Evolutionary conservation across 192 early-diverging fungal genomes (phyloP), one percentile per base, ranked within the genome.

Genomic region (Coemansia sp.): DNA sequence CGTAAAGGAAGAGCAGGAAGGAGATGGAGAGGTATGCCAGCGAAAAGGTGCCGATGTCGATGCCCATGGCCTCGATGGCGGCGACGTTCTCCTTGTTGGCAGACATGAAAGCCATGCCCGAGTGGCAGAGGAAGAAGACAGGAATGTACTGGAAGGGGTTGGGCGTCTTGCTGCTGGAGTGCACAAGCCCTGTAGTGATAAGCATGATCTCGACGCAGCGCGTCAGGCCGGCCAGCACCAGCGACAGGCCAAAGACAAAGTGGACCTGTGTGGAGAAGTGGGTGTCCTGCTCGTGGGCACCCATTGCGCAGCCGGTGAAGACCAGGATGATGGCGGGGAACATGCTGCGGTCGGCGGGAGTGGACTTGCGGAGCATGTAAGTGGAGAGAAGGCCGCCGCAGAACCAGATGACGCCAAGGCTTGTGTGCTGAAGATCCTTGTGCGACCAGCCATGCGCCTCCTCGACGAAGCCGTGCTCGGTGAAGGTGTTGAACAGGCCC

Each of bases 401-500:
- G 72, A 86, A 88, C 89, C 89, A 90, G 63, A 90, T 83, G 35
- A 90, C 87, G 52, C 89, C 89, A 67, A 90, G 69, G 23, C 86
- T 83, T 6, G 89, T 90, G 66, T 90, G 87, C 64, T 90, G 89
- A 66, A 87, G 77, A 59, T 90, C 89, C 57, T 87, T 86, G 63
- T 89, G 86, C 51, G 81, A 86, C 89, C 89, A 90, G 23, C 81
- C 81, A 49, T 83, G 65, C 6, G 81, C 71, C 63, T 77, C 24
- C 21, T 78, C 72, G 33, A 76, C 64, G 43, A 85, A 88, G 64
- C 88, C 83, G 73, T 90, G 89, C 73, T 90, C 89, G 10, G 89
- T 90, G 43, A 88, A 90, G 11, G 89, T 88, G 67, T 90, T 90
- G 61, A 89, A 77, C 66, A 88, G 85, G 20, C 89, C 89, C 89